These are phyloP conservation scores for Leucosporidium yakuticum DNA, from an alignment of 768 basidiomycete species.

Conservation along the genomic window DNA sequence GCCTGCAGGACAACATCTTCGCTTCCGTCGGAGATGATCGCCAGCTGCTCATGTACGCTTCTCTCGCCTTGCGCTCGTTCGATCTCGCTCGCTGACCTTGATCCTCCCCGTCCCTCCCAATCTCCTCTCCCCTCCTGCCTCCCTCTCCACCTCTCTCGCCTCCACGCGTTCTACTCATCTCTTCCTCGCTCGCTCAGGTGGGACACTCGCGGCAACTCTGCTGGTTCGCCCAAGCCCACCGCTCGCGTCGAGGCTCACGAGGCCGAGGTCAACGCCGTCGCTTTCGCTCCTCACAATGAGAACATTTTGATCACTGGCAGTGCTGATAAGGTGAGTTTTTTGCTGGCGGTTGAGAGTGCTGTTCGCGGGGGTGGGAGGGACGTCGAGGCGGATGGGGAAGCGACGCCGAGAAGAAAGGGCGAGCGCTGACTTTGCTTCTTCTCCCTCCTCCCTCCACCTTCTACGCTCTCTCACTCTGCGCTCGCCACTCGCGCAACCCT, in stretches of 20 bases:
- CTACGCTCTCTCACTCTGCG: background rate
- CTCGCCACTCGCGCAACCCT: background rate
- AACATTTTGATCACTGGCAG: slow-evolving; percentile 83
- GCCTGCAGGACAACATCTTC: slow-evolving; percentile 70
- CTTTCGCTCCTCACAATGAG: slow-evolving; percentile 77
- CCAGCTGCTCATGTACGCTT: slow-evolving; percentile 78
- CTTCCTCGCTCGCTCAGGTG: slow-evolving; percentile 53
- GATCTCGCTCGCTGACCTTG: background rate
- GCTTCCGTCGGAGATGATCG: slow-evolving; percentile 95
- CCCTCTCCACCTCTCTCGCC: background rate
- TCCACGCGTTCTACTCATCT: background rate
- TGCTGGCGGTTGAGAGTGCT: background rate
- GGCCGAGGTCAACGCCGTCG: slow-evolving; percentile 80
- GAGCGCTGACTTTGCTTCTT: background rate
- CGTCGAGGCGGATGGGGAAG: no score
- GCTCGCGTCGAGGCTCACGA: slow-evolving; percentile 77
- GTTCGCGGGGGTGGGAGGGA: no score
- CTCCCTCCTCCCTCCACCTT: background rate
- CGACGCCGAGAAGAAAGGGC: background rate
- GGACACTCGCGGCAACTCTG: slow-evolving; percentile 71
- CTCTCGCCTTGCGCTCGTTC: slow-evolving; percentile 11
- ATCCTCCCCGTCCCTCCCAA: no score
- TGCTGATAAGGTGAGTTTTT: slow-evolving; percentile 72
- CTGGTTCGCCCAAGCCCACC: slow-evolving; percentile 52
- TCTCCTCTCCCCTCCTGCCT: background rate